Conservation (phyloP, 768 basidiomycete species). For the Termitomyces sp. region DNA sequence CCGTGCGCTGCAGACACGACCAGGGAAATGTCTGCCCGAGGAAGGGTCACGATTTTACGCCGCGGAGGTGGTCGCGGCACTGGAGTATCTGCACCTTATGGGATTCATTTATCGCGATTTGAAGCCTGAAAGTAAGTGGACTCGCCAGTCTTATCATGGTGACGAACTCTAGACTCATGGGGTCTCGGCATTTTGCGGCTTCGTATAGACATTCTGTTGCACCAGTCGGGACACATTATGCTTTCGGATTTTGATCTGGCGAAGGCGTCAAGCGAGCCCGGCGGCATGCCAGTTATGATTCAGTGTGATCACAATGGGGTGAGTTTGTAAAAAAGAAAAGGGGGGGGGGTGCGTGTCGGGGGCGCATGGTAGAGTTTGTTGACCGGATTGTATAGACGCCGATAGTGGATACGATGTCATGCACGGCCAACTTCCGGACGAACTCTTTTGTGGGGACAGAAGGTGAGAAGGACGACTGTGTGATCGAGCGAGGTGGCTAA, state of each 20-base stretch:
- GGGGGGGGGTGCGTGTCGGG: background rate
- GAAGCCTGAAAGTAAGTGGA: slow-evolving; percentile 92
- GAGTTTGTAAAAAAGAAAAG: slow-evolving; percentile 25
- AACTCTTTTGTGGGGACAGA: slow-evolving; percentile 99
- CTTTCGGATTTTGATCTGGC: slow-evolving; percentile 98
- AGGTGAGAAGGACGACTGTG: slow-evolving; percentile 43
- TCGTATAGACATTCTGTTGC: slow-evolving; percentile 84
- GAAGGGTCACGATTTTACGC: slow-evolving; percentile 97
- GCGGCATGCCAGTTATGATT: slow-evolving; percentile 82
- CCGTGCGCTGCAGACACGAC: slow-evolving; percentile 91
- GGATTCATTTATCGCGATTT: slow-evolving; percentile 99
- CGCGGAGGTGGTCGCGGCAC: slow-evolving; percentile 94
- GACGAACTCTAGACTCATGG: slow-evolving; percentile 4
- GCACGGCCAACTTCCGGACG: slow-evolving; percentile 95
- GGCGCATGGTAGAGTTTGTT: slow-evolving; percentile 1
- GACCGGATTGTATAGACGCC: slow-evolving; percentile 55
- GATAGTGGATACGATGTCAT: slow-evolving; percentile 93
- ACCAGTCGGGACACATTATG: slow-evolving; percentile 99
- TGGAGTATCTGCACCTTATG: slow-evolving; percentile 99
- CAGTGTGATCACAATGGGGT: slow-evolving; percentile 89
- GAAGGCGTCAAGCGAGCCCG: slow-evolving; percentile 86
- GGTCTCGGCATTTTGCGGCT: background rate
- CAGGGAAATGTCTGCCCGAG: slow-evolving; percentile 95
- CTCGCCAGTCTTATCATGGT: slow-evolving; percentile 8
- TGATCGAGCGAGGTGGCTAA: slow-evolving; percentile 17